Evolutionary conservation across 139 green algal species (phyloP).

Genomic region (Pycnococcus provasolii): DNA sequence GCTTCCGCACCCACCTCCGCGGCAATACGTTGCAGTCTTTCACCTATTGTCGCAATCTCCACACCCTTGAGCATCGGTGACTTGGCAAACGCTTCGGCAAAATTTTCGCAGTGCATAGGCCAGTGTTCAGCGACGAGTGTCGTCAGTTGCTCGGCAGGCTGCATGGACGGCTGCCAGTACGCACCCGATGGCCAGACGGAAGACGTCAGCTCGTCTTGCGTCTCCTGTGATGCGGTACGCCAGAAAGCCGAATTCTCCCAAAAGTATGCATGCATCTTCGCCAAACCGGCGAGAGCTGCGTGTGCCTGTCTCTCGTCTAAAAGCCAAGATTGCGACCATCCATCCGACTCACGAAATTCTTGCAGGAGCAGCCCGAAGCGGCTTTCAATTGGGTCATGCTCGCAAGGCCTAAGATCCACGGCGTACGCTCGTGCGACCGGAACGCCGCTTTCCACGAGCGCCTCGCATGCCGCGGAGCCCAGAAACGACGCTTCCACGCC

Average conservation of each 20-base stretch:
- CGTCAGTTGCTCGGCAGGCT: slow-evolving; percentile 17
- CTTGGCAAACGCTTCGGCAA: slow-evolving; percentile 6
- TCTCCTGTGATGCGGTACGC: neutral
- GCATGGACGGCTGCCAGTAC: slow-evolving; percentile 29
- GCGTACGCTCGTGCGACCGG: slow-evolving; percentile 10
- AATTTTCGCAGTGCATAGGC: slow-evolving; percentile 5
- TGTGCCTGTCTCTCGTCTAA: neutral
- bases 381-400: slow-evolving; percentile 4
- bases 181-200: slow-evolving; percentile 21
- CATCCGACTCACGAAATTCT: slow-evolving; percentile 15
- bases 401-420: slow-evolving; percentile 5
- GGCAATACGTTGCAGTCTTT: slow-evolving; percentile 9
- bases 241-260: neutral
- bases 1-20: slow-evolving; percentile 1
- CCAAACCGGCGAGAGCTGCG: neutral
- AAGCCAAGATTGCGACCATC: slow-evolving; percentile 14
- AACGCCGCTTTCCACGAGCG: slow-evolving; percentile 10
- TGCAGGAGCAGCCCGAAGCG: slow-evolving; percentile 19
- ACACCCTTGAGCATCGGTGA: neutral
- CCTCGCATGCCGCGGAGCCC: slow-evolving; percentile 3
- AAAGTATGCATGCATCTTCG: slow-evolving; percentile 25
- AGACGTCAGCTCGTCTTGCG: neutral
- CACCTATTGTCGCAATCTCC: slow-evolving; percentile 8
- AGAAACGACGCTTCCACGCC: slow-evolving; percentile 20
- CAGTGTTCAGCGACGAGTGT: slow-evolving; percentile 7